A percentile compares a stretch with the other conserved stretches of the same genome.
Conservation (phyloP, 805 yeast species). For the Candida xiaguanensis region DNA sequence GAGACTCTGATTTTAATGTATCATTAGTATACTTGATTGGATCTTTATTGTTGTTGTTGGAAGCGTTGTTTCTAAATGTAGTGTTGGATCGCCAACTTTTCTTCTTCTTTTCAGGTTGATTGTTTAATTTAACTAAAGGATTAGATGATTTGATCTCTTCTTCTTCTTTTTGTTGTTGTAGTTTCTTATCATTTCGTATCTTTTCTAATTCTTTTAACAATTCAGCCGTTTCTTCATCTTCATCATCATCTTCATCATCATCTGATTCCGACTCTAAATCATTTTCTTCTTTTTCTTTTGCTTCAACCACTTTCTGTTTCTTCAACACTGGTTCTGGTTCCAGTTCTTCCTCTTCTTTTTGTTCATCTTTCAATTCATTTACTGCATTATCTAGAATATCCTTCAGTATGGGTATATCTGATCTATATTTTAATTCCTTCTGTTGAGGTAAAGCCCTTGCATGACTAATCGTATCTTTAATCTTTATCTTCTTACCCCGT, state of each 20-base stretch:
- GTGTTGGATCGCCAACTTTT: constrained; percentile 27
- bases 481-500: constrained; percentile 28
- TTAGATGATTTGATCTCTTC: constrained; percentile 12
- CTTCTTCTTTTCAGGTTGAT: constrained; percentile 11
- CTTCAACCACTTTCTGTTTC: constrained; percentile 5
- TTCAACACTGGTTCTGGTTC: constrained; percentile 1
- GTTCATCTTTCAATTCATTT: constrained; percentile 21
- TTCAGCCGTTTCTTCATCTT: constrained; percentile 16
- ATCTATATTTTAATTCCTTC: constrained; percentile 27
- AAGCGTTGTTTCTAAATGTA: constrained; percentile 18
- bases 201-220: constrained; percentile 17
- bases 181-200: constrained; percentile 14
- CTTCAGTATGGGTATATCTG: constrained; percentile 17
- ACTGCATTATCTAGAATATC: constrained; percentile 15
- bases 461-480: constrained; percentile 34
- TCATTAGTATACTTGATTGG: constrained; percentile 1
- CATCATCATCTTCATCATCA: constrained; percentile 5
- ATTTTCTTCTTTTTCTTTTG: constrained; percentile 2
- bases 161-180: constrained; percentile 8
- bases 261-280: constrained; percentile 1
- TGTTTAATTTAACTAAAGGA: constrained; percentile 12
- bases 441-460: constrained; percentile 31
- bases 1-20: constrained; percentile 4
- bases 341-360: not conserved
- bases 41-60: constrained; percentile 8